These are phyloP conservation scores for Phytopythium sindhum DNA, from an alignment of 352 stramenopile species.

Conservation along the genomic window DNA sequence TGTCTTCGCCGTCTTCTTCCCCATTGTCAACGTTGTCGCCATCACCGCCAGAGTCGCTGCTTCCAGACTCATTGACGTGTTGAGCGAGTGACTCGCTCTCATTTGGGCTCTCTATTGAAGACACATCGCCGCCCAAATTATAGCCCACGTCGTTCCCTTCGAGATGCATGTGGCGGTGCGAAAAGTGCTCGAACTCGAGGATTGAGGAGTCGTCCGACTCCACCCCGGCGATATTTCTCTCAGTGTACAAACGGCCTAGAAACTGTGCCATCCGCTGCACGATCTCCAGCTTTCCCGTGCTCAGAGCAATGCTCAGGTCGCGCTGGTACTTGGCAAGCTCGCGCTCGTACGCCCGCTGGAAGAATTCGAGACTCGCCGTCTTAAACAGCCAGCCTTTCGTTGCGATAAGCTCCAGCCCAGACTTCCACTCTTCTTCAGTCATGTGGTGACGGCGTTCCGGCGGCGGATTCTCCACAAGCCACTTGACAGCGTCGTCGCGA, in stretches of 20 bases:
- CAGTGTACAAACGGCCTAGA: background rate
- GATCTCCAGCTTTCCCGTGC: background rate
- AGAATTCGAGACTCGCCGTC: background rate
- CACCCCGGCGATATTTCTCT: background rate
- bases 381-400: background rate
- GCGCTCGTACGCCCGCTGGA: background rate
- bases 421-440: background rate
- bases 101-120: no score
- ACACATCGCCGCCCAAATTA: no score
- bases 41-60: no score
- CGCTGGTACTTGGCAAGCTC: background rate
- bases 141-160: no score
- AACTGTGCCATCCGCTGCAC: background rate
- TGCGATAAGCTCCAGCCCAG: background rate
- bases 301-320: background rate
- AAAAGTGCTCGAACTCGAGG: no score
- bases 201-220: no score
- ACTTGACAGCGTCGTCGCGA: background rate
- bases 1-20: no score
- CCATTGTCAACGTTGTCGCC: no score
- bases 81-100: no score
- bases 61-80: no score
- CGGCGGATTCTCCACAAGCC: background rate
- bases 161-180: no score
- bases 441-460: background rate